Base-by-base conservation (phyloP, 164 flowering plant species). In the Umbilicus rupestris region DNA sequence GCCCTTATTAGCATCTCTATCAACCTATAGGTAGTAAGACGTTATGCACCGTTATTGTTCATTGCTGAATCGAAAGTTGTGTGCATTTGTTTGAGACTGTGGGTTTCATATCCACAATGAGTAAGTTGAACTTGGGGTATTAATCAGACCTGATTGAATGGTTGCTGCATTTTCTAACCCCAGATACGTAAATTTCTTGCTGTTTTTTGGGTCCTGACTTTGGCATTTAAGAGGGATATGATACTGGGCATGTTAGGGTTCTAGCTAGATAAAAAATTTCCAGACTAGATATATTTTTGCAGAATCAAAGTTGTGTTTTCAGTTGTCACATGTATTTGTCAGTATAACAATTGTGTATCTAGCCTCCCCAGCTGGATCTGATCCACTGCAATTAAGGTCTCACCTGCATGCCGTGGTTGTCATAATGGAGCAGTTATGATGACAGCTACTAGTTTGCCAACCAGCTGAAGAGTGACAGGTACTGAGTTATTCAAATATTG, bases 381-480 rank as follows among this genome's bases (percentile, higher is more conserved):
- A 28, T 24, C 60, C 33, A 3, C 16, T 28, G 19, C 31, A 9
- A 55, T 26, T 55, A 26, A 26, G 2, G 28, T 29, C 30, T 55
- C 60, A 55, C 60, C 60, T 52, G 24, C 3, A 52, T 11, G 7
- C 30, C 16, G 16, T 52, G 58, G 30, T 52, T 52, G 31, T 14
- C 58, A 52, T 52, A 55, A 52, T 24, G 30, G 9, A 8, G 16
- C 1, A 52, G 8, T 55, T 55, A 55, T 55, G 8, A 12, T 19
- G 17, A 28, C 31, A 55, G 28, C 60, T 55, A 55, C 60, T 28
- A 28, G 33, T 55, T 55, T 55, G 60, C 60, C 60, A 55, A 28
- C 60, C 19, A 28, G 29, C 28, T 12, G 19, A 26, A 55, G 31
- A 26, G 7, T 55, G 60, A 55, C 60, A 55, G 60, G 33, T 55